Evolutionary conservation across 176 grass and related monocot genomes (phyloP).

Genomic region (Oryza rufipogon): DNA sequence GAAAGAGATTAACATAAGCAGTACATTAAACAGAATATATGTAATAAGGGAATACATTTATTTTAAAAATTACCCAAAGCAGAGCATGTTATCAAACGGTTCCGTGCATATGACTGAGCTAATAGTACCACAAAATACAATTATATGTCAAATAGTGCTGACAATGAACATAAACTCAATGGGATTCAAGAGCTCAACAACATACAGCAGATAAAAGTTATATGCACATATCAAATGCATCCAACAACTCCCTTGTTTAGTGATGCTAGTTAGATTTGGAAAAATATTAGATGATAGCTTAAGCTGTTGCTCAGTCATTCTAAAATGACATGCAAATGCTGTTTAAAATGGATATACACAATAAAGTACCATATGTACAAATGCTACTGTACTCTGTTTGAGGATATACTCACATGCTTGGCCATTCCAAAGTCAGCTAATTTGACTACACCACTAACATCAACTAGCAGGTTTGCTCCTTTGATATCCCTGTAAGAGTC

Average conservation of each 20-base stretch:
- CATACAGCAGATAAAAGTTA: conserved; percentile 17
- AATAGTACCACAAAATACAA: neutral
- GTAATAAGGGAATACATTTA: neutral
- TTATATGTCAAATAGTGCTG: neutral
- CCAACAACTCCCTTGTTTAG: neutral
- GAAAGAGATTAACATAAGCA: conserved; percentile 40
- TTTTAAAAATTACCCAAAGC: neutral
- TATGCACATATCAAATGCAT: neutral
- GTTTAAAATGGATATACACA: conserved; percentile 19
- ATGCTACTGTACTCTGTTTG: conserved; percentile 18
- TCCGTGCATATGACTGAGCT: neutral
- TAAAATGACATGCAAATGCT: neutral
- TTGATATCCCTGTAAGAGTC: conserved; percentile 86
- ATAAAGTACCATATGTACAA: conserved; percentile 21
- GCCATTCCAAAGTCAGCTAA: conserved; percentile 98
- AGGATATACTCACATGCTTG: conserved; percentile 70
- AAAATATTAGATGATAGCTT: neutral
- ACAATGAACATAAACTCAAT: conserved; percentile 18
- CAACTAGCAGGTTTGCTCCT: conserved; percentile 94
- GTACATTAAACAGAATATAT: conserved; percentile 9
- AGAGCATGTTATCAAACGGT: conserved; percentile 23
- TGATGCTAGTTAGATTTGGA: neutral
- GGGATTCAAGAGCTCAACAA: conserved; percentile 2
- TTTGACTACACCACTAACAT: conserved; percentile 86
- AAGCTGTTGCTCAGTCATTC: conserved; percentile 3